phyloP scores from a whole-genome alignment of 306 rosid genomes.

The Citrullus mucosospermus region DNA sequence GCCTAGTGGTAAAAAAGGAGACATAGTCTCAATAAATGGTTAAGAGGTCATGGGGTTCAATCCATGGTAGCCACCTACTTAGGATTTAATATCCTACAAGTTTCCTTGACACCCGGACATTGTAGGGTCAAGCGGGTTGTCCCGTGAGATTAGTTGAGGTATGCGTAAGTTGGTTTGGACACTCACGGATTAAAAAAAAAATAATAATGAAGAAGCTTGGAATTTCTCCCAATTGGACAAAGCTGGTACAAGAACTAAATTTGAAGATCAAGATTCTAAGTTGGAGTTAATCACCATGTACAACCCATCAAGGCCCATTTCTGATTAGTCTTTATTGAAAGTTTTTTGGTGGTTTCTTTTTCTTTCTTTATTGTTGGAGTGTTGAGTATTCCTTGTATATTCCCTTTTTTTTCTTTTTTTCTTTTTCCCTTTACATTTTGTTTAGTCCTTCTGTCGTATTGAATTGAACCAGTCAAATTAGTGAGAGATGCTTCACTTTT shows the following conservation, averaged over 20 bases:
- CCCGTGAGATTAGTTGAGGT: no score
- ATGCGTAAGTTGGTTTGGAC: no score
- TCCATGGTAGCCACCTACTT: no score
- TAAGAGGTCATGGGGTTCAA: no score
- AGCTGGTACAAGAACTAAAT: background rate
- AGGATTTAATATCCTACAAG: no score
- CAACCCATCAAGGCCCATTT: background rate
- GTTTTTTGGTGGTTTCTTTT: background rate
- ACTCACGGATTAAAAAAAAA: no score
- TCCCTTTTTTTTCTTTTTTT: background rate
- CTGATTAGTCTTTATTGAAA: background rate
- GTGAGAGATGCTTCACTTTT: background rate
- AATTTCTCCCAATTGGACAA: background rate
- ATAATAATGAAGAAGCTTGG: no score
- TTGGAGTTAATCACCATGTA: background rate
- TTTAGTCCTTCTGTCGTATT: background rate
- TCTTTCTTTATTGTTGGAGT: background rate
- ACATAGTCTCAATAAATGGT: no score
- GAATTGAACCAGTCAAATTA: background rate
- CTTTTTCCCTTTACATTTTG: background rate
- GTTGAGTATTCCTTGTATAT: background rate
- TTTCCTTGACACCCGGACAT: no score
- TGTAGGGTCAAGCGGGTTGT: no score
- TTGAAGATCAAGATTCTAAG: background rate
- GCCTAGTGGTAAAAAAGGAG: no score